Evolutionary conservation across 2,329 filamentous ascomycete species (phyloP).

Genomic region (Neofusicoccum parvum): DNA sequence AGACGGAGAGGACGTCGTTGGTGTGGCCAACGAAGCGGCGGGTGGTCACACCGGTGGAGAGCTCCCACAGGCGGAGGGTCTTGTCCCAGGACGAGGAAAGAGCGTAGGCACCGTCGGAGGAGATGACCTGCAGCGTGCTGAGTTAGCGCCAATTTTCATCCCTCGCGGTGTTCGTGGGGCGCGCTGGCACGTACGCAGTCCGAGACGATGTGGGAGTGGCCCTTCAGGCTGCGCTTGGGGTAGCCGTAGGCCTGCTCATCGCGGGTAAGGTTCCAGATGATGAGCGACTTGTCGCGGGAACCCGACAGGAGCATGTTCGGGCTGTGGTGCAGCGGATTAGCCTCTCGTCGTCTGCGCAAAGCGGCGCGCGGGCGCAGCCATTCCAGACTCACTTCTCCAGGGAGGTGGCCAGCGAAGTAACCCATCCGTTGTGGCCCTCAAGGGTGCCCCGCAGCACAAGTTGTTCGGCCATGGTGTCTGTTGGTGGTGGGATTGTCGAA

Average conservation of each 20-base stretch:
- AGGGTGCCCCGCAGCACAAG: conserved; percentile 95
- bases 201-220: conserved; percentile 99
- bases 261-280: conserved; percentile 99
- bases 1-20: conserved; percentile 99
- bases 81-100: conserved; percentile 99
- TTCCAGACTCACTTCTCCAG: conserved; percentile 82
- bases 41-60: conserved; percentile 94
- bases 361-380: not conserved
- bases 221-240: conserved; percentile 97
- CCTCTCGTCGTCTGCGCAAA: conserved; percentile 22
- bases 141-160: conserved; percentile 36
- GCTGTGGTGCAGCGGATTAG: conserved; percentile 54
- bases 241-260: conserved; percentile 98
- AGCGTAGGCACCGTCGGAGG: conserved; percentile 98
- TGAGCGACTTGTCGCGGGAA: conserved; percentile 97
- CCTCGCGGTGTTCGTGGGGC: conserved; percentile 26
- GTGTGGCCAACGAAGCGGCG: conserved; percentile 98
- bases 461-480: conserved; percentile 78
- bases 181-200: conserved; percentile 81
- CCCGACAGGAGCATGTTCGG: conserved; percentile 99
- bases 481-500: conserved; percentile 23
- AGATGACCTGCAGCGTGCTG: conserved; percentile 76
- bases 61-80: conserved; percentile 99
- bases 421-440: conserved; percentile 99
- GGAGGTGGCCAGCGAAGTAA: conserved; percentile 96